A percentile compares a stretch with the other conserved stretches of the same genome.
These are phyloP conservation scores for Globisporangium parvum DNA, from an alignment of 352 stramenopile genomes.

Conservation along the genomic window DNA sequence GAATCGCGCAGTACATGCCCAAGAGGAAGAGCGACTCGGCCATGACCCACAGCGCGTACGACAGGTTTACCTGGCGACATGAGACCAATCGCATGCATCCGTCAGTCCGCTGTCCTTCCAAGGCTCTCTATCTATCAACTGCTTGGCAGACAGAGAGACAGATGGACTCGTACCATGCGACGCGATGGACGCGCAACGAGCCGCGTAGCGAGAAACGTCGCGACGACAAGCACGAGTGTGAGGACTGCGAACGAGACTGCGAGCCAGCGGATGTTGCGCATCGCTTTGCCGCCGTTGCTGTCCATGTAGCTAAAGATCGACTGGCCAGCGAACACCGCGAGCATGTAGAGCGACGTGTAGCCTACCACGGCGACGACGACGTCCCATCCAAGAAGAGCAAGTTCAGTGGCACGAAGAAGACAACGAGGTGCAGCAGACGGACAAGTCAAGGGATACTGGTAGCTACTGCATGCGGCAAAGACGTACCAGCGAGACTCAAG, in stretches of 20 bases:
- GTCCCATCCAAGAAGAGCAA: no score
- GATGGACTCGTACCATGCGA: constrained; percentile 44
- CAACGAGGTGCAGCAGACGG: no score
- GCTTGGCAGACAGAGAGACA: not conserved
- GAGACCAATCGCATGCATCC: not conserved
- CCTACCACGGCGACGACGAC: constrained; percentile 30
- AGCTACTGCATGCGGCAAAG: no score
- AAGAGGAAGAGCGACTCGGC: constrained; percentile 56
- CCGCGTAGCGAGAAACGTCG: constrained; percentile 49
- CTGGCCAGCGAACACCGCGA: constrained; percentile 54
- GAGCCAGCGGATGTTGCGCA: constrained; percentile 66
- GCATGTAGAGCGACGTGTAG: constrained; percentile 89
- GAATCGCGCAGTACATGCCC: constrained; percentile 42
- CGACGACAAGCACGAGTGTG: constrained; percentile 33
- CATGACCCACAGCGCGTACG: constrained; percentile 77
- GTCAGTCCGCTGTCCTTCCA: no score
- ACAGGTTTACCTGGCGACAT: constrained; percentile 49
- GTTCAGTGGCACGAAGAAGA: no score
- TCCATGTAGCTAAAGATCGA: constrained; percentile 68
- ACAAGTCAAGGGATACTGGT: no score
- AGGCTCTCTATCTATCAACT: not conserved
- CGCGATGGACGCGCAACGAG: constrained; percentile 59
- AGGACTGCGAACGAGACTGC: constrained; percentile 33
- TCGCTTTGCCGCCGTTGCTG: constrained; percentile 40
- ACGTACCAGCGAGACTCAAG: constrained; percentile 78